Evolutionary conservation across 2,329 filamentous ascomycete species (phyloP), one percentile per base, ranked within the genome.

Genomic region (Balansia obtecta): DNA sequence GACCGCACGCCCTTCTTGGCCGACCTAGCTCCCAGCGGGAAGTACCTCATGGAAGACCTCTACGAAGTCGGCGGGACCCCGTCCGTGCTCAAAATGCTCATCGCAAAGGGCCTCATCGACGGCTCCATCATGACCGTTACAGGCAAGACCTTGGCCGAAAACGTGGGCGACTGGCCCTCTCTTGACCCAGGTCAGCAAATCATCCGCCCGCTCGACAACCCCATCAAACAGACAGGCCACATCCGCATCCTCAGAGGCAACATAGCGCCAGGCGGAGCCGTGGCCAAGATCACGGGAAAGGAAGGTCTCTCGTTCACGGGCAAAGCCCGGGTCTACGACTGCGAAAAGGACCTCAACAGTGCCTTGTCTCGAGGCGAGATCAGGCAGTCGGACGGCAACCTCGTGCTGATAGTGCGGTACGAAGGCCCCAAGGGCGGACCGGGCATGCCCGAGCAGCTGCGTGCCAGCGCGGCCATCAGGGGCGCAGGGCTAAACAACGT

Each of bases 281-380:
- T 97, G 1, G 90, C 89, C 53, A 97, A 97, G 68, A 96, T 97
- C 66, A 96, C 91, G 0, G 91, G 91, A 37, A 96, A 96, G 65
- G 91, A 97, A 66, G 91, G 91, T 2, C 76, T 89, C 7, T 73
- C 70, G 12, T 97, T 97, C 67, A 83, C 76, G 0, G 91, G 91
- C 46, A 81, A 80, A 56, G 91, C 88, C 0, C 77, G 82, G 18
- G 87, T 94, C 44, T 97, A 93, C 65, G 74, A 96, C 68, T 91
- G 93, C 61, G 91, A 96, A 67, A 75, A 82, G 57, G 76, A 83
- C 57, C 80, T 96, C 43, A 82, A 94, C 64, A 69, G 74, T 0
- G 89, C 90, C 0, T 74, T 97, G 46, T 85, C 88, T 45, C 79
- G 80, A 0, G 80, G 80, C 37, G 79, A 79, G 7, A 75, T 77